Evolutionary conservation across 306 rosid genomes (phyloP).

Genomic region (Rubus idaeus): DNA sequence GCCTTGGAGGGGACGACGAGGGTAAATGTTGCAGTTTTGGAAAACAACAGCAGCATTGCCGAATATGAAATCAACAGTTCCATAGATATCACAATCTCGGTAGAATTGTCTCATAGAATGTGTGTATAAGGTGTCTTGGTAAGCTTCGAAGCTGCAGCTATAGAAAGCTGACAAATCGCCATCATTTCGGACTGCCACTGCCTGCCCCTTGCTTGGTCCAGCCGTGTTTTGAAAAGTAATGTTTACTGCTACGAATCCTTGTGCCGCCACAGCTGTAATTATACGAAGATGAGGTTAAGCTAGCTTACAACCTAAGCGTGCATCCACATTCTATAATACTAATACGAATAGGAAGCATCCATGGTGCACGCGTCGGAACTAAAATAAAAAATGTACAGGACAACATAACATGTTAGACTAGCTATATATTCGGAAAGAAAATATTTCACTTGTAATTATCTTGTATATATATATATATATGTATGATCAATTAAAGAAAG

Average conservation of each 20-base stretch:
- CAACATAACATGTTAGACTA: background rate
- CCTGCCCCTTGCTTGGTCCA: slow-evolving; percentile 41
- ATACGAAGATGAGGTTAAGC: background rate
- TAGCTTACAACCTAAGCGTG: background rate
- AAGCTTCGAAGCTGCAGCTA: slow-evolving; percentile 46
- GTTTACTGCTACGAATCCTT: slow-evolving; percentile 41
- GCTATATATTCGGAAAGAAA: no score
- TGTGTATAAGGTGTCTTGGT: slow-evolving; percentile 48
- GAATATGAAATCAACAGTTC: slow-evolving; percentile 48
- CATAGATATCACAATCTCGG: slow-evolving; percentile 47
- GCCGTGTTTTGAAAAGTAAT: slow-evolving; percentile 39
- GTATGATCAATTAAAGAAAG: background rate
- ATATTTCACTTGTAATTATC: no score
- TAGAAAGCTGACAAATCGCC: slow-evolving; percentile 39
- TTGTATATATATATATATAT: no score
- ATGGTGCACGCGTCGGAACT: no score
- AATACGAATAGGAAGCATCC: no score
- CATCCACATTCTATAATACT: background rate
- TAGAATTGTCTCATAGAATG: slow-evolving; percentile 44
- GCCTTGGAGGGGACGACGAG: slow-evolving; percentile 26
- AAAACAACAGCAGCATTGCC: slow-evolving; percentile 41
- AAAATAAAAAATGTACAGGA: background rate
- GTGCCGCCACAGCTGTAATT: slow-evolving; percentile 32
- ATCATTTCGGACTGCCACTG: slow-evolving; percentile 40
- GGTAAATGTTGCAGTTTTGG: slow-evolving; percentile 39